These are phyloP conservation scores for Ophiocordyceps camponoti-saundersi DNA, from an alignment of 2,329 filamentous ascomycete genomes.

Conservation along the genomic window DNA sequence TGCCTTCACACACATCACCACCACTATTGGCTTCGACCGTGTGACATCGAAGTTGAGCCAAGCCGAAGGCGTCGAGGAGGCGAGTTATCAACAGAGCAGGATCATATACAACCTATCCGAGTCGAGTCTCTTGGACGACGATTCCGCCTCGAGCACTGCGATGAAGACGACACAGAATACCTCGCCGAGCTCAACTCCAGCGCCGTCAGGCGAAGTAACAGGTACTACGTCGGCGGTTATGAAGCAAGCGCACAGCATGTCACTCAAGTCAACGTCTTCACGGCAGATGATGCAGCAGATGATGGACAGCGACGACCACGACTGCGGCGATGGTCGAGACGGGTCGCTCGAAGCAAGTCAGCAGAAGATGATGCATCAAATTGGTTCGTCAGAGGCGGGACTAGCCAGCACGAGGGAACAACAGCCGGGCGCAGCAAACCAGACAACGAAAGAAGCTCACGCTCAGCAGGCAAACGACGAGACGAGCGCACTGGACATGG, in stretches of 20 bases:
- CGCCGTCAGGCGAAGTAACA: constrained; percentile 8
- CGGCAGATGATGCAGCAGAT: not conserved
- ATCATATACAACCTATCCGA: constrained; percentile 8
- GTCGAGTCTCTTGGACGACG: constrained; percentile 4
- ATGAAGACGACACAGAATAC: constrained; percentile 8
- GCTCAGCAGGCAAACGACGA: not conserved
- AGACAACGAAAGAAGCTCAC: not conserved
- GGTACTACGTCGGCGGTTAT: constrained; percentile 12
- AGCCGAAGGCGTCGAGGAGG: not conserved
- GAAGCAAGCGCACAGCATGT: constrained; percentile 8
- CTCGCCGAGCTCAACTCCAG: constrained; percentile 8
- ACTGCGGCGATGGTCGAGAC: not conserved
- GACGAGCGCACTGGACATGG: not conserved
- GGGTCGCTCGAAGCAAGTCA: no score
- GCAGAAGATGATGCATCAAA: not conserved
- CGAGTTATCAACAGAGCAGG: constrained; percentile 3
- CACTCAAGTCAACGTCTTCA: constrained; percentile 11
- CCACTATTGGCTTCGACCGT: constrained; percentile 38
- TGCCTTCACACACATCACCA: constrained; percentile 44
- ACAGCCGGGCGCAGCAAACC: not conserved
- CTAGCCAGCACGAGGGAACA: not conserved
- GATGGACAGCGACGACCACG: not conserved
- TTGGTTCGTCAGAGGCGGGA: not conserved
- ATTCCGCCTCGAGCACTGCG: constrained; percentile 5
- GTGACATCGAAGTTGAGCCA: constrained; percentile 6